Percentiles rank a stretch among this genome's conserved stretches.
These are phyloP conservation scores for Thelephora ganbajun DNA, from an alignment of 768 basidiomycete genomes.

Conservation along the genomic window DNA sequence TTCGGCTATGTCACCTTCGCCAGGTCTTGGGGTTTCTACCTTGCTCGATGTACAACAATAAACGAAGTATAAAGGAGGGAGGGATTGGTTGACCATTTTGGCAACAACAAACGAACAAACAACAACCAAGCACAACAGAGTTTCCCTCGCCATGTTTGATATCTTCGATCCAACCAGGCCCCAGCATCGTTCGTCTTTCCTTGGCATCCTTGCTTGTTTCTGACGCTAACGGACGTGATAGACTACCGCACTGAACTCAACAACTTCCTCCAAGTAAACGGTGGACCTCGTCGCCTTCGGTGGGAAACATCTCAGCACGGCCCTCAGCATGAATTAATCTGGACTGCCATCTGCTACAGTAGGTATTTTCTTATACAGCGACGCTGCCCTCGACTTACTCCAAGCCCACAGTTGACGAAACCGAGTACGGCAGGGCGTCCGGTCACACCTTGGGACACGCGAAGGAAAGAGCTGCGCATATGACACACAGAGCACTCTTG, in stretches of 20 bases:
- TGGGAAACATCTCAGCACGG: slow-evolving; percentile 14
- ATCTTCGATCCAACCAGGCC: slow-evolving; percentile 1
- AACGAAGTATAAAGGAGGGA: too few relatives aligned
- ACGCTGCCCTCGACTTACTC: neutral
- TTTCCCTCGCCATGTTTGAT: too few relatives aligned
- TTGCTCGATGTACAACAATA: too few relatives aligned
- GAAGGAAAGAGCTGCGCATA: too few relatives aligned
- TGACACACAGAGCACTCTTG: too few relatives aligned
- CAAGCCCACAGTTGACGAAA: neutral
- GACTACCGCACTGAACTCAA: slow-evolving; percentile 20
- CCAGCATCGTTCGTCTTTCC: slow-evolving; percentile 9
- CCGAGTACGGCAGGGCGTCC: neutral
- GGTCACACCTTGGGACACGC: too few relatives aligned
- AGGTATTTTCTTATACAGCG: slow-evolving; percentile 2
- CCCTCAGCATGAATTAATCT: slow-evolving; percentile 13
- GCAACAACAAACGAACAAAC: too few relatives aligned
- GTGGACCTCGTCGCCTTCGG: slow-evolving; percentile 10
- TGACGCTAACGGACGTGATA: neutral
- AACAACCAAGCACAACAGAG: too few relatives aligned
- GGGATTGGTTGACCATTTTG: too few relatives aligned
- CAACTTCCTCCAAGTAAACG: slow-evolving; percentile 18
- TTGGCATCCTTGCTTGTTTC: neutral
- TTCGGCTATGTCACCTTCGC: too few relatives aligned
- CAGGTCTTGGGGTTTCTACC: too few relatives aligned
- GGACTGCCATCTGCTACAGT: slow-evolving; percentile 17